These are phyloP conservation scores for Citrullus mucosospermus DNA, from an alignment of 306 rosid genomes.

Conservation along the genomic window DNA sequence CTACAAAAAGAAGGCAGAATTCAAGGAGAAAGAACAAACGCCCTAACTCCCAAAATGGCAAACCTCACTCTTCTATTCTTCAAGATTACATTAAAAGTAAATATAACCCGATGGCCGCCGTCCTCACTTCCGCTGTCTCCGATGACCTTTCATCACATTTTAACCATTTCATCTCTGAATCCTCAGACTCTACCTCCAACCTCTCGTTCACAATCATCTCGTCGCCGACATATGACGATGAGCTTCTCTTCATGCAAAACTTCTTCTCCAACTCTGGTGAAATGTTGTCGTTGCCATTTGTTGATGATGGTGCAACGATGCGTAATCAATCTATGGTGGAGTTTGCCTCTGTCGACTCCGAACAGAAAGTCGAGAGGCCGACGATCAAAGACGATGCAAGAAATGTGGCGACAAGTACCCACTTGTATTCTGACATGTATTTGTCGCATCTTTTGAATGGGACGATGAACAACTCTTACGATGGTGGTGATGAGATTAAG, in stretches of 20 bases:
- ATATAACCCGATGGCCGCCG: background rate
- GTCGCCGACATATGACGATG: conserved; percentile 33
- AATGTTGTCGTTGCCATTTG: background rate
- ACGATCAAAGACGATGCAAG: background rate
- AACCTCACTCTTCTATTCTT: conserved; percentile 51
- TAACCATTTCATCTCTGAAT: conserved; percentile 10
- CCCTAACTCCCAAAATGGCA: conserved; percentile 20
- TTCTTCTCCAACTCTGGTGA: conserved; percentile 18
- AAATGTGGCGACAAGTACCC: background rate
- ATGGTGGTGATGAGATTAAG: background rate
- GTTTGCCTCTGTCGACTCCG: background rate
- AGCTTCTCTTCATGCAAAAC: conserved; percentile 52
- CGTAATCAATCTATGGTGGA: background rate
- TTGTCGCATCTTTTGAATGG: conserved; percentile 46
- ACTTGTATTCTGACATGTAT: conserved; percentile 34
- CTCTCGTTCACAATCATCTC: conserved; percentile 15
- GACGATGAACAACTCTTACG: background rate
- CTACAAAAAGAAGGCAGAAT: conserved; percentile 75
- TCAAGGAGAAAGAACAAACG: conserved; percentile 60
- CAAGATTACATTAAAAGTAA: conserved; percentile 55
- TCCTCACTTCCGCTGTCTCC: conserved; percentile 3
- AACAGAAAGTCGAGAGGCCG: background rate
- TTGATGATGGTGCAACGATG: background rate
- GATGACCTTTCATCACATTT: conserved; percentile 12
- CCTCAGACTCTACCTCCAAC: conserved; percentile 21